These are phyloP conservation scores for Alopecurus myosuroides DNA, from an alignment of 176 grass and related monocot species.

Conservation along the genomic window DNA sequence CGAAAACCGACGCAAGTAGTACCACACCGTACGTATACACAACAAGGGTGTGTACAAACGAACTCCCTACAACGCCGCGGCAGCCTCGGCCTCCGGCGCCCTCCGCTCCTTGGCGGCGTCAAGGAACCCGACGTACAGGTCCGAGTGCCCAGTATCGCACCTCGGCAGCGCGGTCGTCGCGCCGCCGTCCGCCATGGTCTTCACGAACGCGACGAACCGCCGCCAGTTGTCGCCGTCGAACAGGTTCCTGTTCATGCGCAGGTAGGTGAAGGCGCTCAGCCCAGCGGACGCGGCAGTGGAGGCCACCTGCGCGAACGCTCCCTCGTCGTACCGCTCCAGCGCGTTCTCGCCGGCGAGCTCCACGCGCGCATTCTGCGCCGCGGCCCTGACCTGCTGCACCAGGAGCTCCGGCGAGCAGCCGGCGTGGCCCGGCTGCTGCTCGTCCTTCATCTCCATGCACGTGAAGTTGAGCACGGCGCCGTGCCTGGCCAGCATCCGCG, in stretches of 20 bases:
- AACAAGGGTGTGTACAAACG: neutral
- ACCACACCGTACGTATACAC: neutral
- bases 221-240: slow-evolving; percentile 87
- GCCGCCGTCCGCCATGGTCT: slow-evolving; percentile 58
- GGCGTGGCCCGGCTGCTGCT: slow-evolving; percentile 80
- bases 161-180: slow-evolving; percentile 35
- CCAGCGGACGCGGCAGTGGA: slow-evolving; percentile 37
- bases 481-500: slow-evolving; percentile 50
- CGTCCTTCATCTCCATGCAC: slow-evolving; percentile 97
- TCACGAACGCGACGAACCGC: slow-evolving; percentile 82
- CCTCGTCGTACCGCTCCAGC: slow-evolving; percentile 84
- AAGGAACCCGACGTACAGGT: slow-evolving; percentile 83
- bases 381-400: slow-evolving; percentile 62
- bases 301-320: slow-evolving; percentile 63
- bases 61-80: slow-evolving; percentile 18
- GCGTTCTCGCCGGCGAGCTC: slow-evolving; percentile 94
- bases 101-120: slow-evolving; percentile 30
- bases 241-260: slow-evolving; percentile 81
- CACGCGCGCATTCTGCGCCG: slow-evolving; percentile 26
- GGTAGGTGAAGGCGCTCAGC: slow-evolving; percentile 81
- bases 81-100: slow-evolving; percentile 38
- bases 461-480: slow-evolving; percentile 92
- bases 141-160: slow-evolving; percentile 70
- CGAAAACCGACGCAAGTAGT: neutral
- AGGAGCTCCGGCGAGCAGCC: slow-evolving; percentile 66